Evolutionary conservation across 2,329 filamentous ascomycete genomes (phyloP).

Genomic region (Fusarium palustre): DNA sequence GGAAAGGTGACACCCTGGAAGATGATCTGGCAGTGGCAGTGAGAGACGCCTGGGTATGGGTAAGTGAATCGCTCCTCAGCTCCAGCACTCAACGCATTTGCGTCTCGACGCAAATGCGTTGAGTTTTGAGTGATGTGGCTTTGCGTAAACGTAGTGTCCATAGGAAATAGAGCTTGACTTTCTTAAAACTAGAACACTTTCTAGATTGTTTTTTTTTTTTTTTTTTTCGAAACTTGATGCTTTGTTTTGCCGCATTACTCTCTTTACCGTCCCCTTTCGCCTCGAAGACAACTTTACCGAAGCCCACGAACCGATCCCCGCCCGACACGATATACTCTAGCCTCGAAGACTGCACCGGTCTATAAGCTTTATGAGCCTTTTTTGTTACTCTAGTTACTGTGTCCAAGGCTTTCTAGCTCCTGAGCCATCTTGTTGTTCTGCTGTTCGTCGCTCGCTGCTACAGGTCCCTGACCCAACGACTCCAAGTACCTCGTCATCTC

Average conservation of each 20-base stretch:
- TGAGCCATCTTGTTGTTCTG: not conserved
- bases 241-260: not conserved
- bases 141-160: not conserved
- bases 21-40: not conserved
- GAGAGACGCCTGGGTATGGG: no score
- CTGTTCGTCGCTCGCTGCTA: not conserved
- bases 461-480: not conserved
- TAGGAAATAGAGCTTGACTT: not conserved
- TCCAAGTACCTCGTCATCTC: not conserved
- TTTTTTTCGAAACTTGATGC: not conserved
- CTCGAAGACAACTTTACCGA: not conserved
- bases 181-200: not conserved
- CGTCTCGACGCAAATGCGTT: not conserved
- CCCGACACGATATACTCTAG: not conserved
- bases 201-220: not conserved
- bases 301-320: not conserved
- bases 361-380: not conserved
- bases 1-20: not conserved
- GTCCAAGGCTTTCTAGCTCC: not conserved
- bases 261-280: not conserved
- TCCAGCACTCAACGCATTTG: not conserved
- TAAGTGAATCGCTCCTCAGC: no score
- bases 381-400: not conserved
- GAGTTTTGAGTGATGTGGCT: not conserved
- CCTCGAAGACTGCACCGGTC: not conserved